Base-by-base conservation (phyloP, 1,139 yeast genomes). In the Yamadazyma friedrichii region DNA sequence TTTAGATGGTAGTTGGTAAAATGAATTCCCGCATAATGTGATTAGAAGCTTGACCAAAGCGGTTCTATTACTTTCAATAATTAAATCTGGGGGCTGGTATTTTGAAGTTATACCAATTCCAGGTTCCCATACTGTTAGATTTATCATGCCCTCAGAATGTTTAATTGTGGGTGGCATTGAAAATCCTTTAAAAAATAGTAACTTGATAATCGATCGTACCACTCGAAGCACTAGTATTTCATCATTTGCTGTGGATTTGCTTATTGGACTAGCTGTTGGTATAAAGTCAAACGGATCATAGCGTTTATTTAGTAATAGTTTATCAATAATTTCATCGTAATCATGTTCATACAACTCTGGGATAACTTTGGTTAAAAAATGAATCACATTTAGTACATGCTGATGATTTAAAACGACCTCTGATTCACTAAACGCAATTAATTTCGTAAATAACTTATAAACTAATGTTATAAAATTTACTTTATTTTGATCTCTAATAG, bases 301-400 rank as follows among this genome's bases (percentile, higher is more conserved):
- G 13, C 11, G 6, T 9, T n/a, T 45, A 53, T 74, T 64, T 38
- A 26, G 20, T 12, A 72, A 68, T 3, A 70, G 48, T 10, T 63
- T 54, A 16, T 65, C 64, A 31, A 75, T 74, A 1, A 74, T 61
- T 1, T 67, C 61, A 8, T 50, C 41, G 35, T 50, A 61, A 13
- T 63, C 66, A 15, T 63, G 53, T 53, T 82, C 96, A 52, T 76
- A 86, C 9, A 84, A 54, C 43, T 78, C 75, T 0, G 97, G 96
- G 12, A 86, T 49, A 3, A 86, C 42, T 42, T 80, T 74, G 1
- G 88, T 79, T 34, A 89, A 60, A 6, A 84, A 61, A 28, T 96
- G 71, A n/a, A 84, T 15, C 51, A 89, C 82, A 48, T 82, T 84
- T 33, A 86, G 61, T 12, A 78, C 45, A 27, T 45, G 46, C 2